Evolutionary conservation across 129 eudicot species (phyloP).

Genomic region (Chrysanthemum lavandulifolium): DNA sequence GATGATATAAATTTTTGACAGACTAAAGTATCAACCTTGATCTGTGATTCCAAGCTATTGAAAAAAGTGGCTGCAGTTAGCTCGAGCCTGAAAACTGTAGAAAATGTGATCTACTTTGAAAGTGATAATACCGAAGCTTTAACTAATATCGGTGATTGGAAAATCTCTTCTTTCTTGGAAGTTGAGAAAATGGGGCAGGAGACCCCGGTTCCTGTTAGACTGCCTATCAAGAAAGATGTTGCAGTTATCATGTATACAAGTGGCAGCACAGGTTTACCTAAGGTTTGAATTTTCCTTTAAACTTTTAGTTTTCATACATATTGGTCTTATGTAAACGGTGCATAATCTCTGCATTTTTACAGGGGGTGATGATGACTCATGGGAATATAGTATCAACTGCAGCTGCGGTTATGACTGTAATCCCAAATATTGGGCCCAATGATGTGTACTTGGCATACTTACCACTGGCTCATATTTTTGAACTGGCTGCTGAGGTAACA

Average conservation of each 20-base stretch:
- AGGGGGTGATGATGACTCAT: constrained; percentile 99
- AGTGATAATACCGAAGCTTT: constrained; percentile 42
- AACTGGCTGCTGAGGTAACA: constrained; percentile 93
- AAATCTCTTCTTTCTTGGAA: constrained; percentile 59
- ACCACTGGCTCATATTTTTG: constrained; percentile 94
- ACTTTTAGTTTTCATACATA: neutral
- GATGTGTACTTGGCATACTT: constrained; percentile 92
- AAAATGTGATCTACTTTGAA: constrained; percentile 74
- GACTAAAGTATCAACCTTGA: constrained; percentile 89
- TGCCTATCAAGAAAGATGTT: constrained; percentile 78
- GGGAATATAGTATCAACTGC: constrained; percentile 89
- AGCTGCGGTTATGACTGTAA: constrained; percentile 87
- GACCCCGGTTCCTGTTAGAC: constrained; percentile 44
- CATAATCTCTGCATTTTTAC: neutral
- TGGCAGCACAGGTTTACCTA: constrained; percentile 98
- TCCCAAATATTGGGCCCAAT: constrained; percentile 63
- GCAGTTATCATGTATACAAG: constrained; percentile 99
- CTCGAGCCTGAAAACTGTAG: constrained; percentile 61
- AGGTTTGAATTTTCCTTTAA: constrained; percentile 51
- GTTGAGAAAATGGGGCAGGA: constrained; percentile 73
- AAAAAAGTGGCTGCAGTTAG: constrained; percentile 72
- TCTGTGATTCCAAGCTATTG: constrained; percentile 80
- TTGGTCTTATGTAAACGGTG: neutral
- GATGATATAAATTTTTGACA: constrained; percentile 33
- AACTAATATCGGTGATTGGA: constrained; percentile 42